These are phyloP conservation scores for Ceratonia siliqua DNA, from an alignment of 306 rosid genomes.

Conservation along the genomic window DNA sequence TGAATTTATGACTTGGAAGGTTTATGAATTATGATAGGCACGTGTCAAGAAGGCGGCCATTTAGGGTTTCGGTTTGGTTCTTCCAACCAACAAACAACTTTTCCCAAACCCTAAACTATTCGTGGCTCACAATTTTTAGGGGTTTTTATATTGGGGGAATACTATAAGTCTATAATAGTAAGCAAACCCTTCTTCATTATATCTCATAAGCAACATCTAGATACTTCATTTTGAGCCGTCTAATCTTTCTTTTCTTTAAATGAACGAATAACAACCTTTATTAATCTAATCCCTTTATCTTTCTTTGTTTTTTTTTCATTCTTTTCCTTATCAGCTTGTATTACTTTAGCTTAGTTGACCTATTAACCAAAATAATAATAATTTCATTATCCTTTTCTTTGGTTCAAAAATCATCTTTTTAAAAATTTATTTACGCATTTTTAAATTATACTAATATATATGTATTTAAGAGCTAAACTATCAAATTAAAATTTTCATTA, in stretches of 20 bases:
- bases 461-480: too few species aligned
- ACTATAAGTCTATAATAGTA: constrained; percentile 20
- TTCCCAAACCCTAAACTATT: constrained; percentile 14
- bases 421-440: too few species aligned
- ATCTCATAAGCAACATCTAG: constrained; percentile 13
- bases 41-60: constrained; percentile 10
- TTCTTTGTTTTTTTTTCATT: not conserved
- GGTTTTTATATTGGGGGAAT: not conserved
- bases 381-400: too few species aligned
- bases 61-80: constrained; percentile 25
- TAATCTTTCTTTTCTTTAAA: not conserved
- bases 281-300: not conserved
- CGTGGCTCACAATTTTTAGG: constrained; percentile 43
- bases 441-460: too few species aligned
- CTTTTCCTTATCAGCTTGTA: too few species aligned
- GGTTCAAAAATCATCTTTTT: too few species aligned
- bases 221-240: constrained; percentile 17
- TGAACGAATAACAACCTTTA: not conserved
- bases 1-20: constrained; percentile 21
- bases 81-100: constrained; percentile 31
- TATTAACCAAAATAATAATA: too few species aligned
- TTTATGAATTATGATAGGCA: constrained; percentile 11
- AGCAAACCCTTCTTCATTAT: not conserved
- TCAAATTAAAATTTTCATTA: too few species aligned
- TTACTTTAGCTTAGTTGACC: too few species aligned